These are phyloP conservation scores for Cladosporium colombiae DNA, from an alignment of 2,329 filamentous ascomycete species.

Conservation along the genomic window DNA sequence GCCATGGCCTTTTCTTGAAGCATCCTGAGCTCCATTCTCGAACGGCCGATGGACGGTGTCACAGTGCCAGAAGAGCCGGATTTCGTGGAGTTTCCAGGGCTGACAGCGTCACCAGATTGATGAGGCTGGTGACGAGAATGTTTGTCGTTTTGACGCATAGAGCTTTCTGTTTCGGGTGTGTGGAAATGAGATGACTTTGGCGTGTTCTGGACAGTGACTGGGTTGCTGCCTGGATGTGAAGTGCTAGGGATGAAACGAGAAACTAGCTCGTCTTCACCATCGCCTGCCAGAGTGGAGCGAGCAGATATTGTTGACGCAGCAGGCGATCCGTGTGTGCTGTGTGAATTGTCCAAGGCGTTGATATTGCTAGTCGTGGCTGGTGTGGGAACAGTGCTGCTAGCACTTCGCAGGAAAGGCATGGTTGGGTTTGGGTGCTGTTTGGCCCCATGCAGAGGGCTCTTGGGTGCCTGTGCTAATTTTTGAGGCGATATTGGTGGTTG, in stretches of 20 bases:
- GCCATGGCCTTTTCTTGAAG: constrained; percentile 38
- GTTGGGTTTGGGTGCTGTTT: constrained; percentile 33
- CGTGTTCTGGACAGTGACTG: constrained; percentile 33
- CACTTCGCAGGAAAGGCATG: constrained; percentile 29
- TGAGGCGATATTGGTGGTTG: background rate
- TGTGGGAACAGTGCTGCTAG: constrained; percentile 29
- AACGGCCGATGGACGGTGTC: constrained; percentile 35
- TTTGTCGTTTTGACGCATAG: constrained; percentile 17
- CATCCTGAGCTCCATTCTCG: constrained; percentile 35
- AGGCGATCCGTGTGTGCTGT: constrained; percentile 32
- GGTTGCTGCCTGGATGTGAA: constrained; percentile 36
- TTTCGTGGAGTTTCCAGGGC: constrained; percentile 33
- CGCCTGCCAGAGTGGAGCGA: constrained; percentile 26
- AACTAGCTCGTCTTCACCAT: constrained; percentile 33
- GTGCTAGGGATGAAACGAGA: constrained; percentile 36
- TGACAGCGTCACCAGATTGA: constrained; percentile 28
- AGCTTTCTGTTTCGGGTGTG: constrained; percentile 31
- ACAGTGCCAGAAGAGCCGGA: constrained; percentile 32
- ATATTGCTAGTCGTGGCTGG: constrained; percentile 37
- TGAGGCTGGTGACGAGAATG: constrained; percentile 1
- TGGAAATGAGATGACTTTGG: constrained; percentile 34
- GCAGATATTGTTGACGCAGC: constrained; percentile 32
- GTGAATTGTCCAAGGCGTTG: constrained; percentile 34
- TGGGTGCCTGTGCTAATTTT: constrained; percentile 11
- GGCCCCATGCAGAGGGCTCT: constrained; percentile 27